Base-by-base conservation (phyloP, 2,329 filamentous ascomycete species). In the Botrytis deweyae region DNA sequence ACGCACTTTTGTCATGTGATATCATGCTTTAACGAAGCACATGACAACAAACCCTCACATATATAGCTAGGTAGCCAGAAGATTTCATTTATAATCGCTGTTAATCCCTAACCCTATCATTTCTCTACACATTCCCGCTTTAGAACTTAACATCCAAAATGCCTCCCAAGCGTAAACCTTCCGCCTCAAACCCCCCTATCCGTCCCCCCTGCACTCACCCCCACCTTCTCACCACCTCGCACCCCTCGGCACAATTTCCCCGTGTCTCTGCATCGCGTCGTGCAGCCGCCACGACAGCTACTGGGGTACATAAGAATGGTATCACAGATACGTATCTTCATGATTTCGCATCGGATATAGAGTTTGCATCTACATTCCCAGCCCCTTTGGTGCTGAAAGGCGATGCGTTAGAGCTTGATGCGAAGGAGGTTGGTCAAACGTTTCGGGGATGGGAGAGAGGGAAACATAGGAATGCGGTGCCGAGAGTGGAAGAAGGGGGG, bases 371-470 rank as follows among this genome's bases (percentile, higher is more conserved):
- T 36, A 69, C 72, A 42, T 80, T 79, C 46, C 79, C 78, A 0
- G 78, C 73, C 0, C 78, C 79, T 7, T 73, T 80, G 18, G 69
- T 79, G 18, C 70, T 80, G 22, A 76, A 77, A 0, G 75, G 72
- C 20, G 79, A 80, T 69, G 78, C 78, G 55, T 74, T 80, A 18
- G 74, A 75, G 4, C 61, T 67, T 12, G 75, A 79, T 70, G 75
- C 79, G 3, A 74, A 58, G 7, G 72, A 77, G 36, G 70, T 72
- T 5, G 66, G 76, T 7, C 78, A 80, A 49, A 79, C 74, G 55
- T 40, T 79, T n/a, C 65, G 76, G n/a, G 68, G 72, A 16, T 80
- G 78, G 77, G 72, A 72, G 40, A 58, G 74, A 36, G 72, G 63
- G 12, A 74, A 75, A n/a, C 10, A 77, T 29, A 58, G 78, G 25